Evolutionary conservation across 345 rosid species (phyloP).

Genomic region (Dovyalis caffra): DNA sequence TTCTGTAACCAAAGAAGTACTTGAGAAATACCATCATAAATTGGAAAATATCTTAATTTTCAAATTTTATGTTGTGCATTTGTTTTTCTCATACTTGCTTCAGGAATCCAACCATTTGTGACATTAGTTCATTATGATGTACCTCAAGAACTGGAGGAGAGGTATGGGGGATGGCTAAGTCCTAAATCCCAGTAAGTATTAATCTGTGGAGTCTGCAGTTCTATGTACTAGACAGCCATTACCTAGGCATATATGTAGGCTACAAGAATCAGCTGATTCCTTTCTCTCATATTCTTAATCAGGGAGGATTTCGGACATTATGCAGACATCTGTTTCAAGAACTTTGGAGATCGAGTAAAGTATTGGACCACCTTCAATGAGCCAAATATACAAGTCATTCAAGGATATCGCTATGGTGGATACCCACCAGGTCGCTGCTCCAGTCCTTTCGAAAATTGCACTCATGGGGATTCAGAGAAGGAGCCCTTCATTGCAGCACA

Average conservation of each 20-base stretch:
- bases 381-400: slow-evolving; percentile 19
- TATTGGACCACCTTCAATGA: slow-evolving; percentile 27
- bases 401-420: slow-evolving; percentile 8
- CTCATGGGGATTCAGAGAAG: slow-evolving; percentile 19
- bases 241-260: too few species aligned
- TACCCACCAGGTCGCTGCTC: slow-evolving; percentile 29
- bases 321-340: slow-evolving; percentile 20
- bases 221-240: too few species aligned
- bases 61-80: too few species aligned
- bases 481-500: slow-evolving; percentile 29
- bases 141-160: slow-evolving; percentile 16
- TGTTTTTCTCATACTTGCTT: not conserved
- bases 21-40: not conserved
- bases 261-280: not conserved
- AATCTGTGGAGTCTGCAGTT: too few species aligned
- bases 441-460: slow-evolving; percentile 18
- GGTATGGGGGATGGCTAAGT: slow-evolving; percentile 17
- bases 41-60: too few species aligned
- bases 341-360: slow-evolving; percentile 25
- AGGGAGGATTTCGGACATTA: slow-evolving; percentile 26
- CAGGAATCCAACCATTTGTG: slow-evolving; percentile 14
- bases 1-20: not conserved
- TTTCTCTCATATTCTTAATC: not conserved
- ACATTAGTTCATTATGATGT: slow-evolving; percentile 7
- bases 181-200: slow-evolving; percentile 2